Evolutionary conservation across 2,329 filamentous ascomycete species (phyloP).

Genomic region (Trichoderma koningiopsis): DNA sequence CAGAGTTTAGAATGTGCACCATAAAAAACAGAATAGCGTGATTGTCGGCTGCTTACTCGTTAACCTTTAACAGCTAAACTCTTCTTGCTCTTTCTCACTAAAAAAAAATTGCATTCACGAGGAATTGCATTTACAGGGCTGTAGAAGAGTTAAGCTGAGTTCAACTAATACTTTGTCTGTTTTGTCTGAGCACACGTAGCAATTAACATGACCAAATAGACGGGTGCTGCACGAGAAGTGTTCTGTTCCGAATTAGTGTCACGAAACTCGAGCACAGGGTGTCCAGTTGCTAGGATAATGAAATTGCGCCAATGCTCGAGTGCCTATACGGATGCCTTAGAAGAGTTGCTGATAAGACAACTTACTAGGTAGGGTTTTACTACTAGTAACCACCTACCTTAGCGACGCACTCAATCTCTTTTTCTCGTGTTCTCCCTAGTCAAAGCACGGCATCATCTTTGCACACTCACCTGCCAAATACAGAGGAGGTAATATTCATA

Average conservation of each 20-base stretch:
- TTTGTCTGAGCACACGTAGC: too few species aligned
- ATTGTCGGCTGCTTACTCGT: neutral
- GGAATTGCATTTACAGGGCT: neutral
- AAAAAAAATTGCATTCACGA: neutral
- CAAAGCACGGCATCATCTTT: neutral
- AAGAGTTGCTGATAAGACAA: neutral
- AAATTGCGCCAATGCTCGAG: too few species aligned
- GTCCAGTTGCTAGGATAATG: too few species aligned
- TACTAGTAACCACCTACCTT: neutral
- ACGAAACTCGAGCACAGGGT: too few species aligned
- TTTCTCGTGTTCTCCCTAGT: neutral
- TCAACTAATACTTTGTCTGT: too few species aligned
- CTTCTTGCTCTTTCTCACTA: too few species aligned
- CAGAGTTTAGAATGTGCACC: neutral
- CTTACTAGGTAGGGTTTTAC: neutral
- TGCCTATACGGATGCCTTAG: neutral
- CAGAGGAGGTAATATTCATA: neutral
- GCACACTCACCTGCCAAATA: neutral
- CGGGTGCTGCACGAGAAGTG: too few species aligned
- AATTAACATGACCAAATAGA: too few species aligned
- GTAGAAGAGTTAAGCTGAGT: neutral
- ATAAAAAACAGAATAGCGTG: neutral
- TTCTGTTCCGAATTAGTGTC: too few species aligned
- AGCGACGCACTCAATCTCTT: neutral
- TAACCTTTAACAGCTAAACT: too few species aligned